Evolutionary conservation across 306 rosid species (phyloP).

Genomic region (Vigna reflexopilosa): DNA sequence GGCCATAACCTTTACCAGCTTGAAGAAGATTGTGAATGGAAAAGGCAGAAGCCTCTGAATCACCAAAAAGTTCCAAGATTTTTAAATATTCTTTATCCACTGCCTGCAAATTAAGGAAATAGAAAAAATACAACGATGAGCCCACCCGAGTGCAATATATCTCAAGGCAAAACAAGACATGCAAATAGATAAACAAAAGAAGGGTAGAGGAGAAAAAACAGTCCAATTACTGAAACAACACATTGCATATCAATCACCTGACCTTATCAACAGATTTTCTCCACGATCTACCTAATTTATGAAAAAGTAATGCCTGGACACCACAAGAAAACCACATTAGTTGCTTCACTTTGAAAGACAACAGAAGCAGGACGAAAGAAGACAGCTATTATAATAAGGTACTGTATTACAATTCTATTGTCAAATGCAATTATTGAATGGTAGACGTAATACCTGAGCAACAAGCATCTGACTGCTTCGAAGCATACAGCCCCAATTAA

Average conservation of each 20-base stretch:
- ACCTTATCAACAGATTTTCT: conserved; percentile 72
- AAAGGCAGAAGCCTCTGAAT: conserved; percentile 71
- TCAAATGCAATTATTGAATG: conserved; percentile 26
- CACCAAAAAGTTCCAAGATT: conserved; percentile 81
- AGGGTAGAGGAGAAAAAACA: neutral
- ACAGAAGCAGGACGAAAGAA: neutral
- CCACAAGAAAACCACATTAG: conserved; percentile 33
- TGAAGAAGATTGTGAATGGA: conserved; percentile 92
- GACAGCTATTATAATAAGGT: conserved; percentile 16
- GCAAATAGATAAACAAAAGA: conserved; percentile 14
- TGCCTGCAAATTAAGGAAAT: conserved; percentile 56
- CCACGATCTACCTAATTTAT: conserved; percentile 92
- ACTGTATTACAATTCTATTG: neutral
- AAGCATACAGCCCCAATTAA: conserved; percentile 97
- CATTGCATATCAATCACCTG: conserved; percentile 48
- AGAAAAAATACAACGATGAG: conserved; percentile 27
- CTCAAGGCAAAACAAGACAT: conserved; percentile 26
- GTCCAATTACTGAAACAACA: conserved; percentile 29
- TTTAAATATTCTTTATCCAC: conserved; percentile 70
- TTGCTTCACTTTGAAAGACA: conserved; percentile 32
- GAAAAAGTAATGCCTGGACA: conserved; percentile 83
- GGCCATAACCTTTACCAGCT: conserved; percentile 86
- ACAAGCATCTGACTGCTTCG: conserved; percentile 99
- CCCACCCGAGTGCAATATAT: conserved; percentile 7
- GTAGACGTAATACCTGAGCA: conserved; percentile 73